phyloP scores from a whole-genome alignment of 495 filamentous ascomycete genomes.

The Hamigera avellanea region DNA sequence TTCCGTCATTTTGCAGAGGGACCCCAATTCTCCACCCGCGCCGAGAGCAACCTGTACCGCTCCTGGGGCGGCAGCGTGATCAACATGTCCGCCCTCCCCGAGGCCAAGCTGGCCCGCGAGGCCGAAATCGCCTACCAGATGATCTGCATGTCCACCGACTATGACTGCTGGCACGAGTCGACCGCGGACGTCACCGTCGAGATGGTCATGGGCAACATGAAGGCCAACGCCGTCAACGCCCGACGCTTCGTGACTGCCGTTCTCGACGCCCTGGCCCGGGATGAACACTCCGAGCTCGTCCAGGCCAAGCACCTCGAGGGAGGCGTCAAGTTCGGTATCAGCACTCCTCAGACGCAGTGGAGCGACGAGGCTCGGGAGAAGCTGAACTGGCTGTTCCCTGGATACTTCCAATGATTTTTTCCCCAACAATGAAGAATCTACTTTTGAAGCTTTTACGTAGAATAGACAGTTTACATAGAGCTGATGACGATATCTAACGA shows the following conservation, averaged over 20 bases:
- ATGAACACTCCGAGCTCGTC: constrained; percentile 65
- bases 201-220: constrained; percentile 98
- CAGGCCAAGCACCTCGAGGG: constrained; percentile 50
- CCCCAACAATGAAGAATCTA: too few relatives aligned
- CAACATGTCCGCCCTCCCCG: constrained; percentile 96
- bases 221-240: constrained; percentile 78
- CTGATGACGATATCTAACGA: too few relatives aligned
- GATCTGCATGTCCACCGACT: constrained; percentile 99
- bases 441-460: too few relatives aligned
- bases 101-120: constrained; percentile 91
- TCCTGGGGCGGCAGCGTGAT: constrained; percentile 83
- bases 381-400: constrained; percentile 68
- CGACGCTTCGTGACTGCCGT: constrained; percentile 75
- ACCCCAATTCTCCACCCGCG: constrained; percentile 93
- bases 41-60: constrained; percentile 90
- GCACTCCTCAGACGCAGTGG: constrained; percentile 54
- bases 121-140: constrained; percentile 95
- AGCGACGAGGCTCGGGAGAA: constrained; percentile 53
- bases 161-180: constrained; percentile 84
- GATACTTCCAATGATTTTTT: constrained; percentile 17
- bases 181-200: constrained; percentile 78
- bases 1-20: constrained; percentile 51
- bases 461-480: too few relatives aligned
- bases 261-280: constrained; percentile 67
- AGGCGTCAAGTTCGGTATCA: constrained; percentile 50